These are phyloP conservation scores for Limnanthes douglasii DNA, from an alignment of 345 rosid genomes.

Conservation along the genomic window DNA sequence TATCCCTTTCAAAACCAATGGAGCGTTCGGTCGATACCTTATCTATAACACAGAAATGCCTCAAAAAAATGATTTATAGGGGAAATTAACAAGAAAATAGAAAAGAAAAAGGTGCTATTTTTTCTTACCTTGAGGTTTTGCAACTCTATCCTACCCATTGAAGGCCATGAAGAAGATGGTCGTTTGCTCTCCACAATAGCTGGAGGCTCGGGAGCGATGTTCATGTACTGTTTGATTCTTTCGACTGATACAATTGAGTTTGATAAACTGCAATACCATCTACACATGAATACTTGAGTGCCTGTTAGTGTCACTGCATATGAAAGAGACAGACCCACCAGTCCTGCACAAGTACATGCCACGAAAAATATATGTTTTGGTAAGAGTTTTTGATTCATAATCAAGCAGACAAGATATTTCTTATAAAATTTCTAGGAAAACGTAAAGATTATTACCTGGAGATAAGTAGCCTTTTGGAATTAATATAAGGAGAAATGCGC, in stretches of 20 bases:
- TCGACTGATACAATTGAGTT: conserved; percentile 63
- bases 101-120: not conserved
- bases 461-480: conserved; percentile 50
- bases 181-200: conserved; percentile 42
- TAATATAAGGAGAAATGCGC: conserved; percentile 54
- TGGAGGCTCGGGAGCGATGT: conserved; percentile 42
- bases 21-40: conserved; percentile 54
- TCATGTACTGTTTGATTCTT: conserved; percentile 65
- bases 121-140: conserved; percentile 40
- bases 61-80: not conserved
- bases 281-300: conserved; percentile 32
- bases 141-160: conserved; percentile 48
- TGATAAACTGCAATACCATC: conserved; percentile 49
- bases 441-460: conserved; percentile 19
- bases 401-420: not conserved
- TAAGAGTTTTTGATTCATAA: not conserved
- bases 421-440: not conserved
- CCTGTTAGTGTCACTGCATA: conserved; percentile 49
- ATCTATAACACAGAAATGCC: conserved; percentile 20
- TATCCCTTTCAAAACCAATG: conserved; percentile 61
- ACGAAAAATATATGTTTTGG: no score
- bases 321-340: conserved; percentile 67
- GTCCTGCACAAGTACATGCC: conserved; percentile 23
- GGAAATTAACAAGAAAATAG: not conserved
- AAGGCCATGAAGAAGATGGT: conserved; percentile 59